Base-by-base conservation (phyloP, 768 basidiomycete species). In the Lactifluus volemus region DNA sequence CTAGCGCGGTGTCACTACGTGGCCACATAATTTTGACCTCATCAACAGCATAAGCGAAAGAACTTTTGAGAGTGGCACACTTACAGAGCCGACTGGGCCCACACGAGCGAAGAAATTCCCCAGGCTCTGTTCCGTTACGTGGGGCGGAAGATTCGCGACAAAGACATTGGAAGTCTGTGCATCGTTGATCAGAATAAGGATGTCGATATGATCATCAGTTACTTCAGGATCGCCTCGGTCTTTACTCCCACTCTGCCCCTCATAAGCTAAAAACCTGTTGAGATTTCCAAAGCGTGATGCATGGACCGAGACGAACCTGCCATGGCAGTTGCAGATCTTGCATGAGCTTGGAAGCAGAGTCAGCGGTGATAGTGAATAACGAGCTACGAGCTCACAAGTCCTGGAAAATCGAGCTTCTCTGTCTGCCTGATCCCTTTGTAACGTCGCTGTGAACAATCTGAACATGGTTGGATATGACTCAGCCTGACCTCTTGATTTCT, bases 1-100 rank as follows among this genome's bases (percentile, higher is more conserved):
- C 86, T 6, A 73, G 64, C 2, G 80, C 78, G 17, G 75, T 79
- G 69, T 95, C 92, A 11, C 84, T 82, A 44, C 96, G 85, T n/a
- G 95, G 96, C 94, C 94, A 98, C 95, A 98, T 98, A 65, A 98
- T 85, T 78, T 96, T 93, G 48, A 94, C 90, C 91, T 93, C 19
- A 19, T 36, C 14, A 34, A 15, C 49, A 49, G 11, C 5, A 51
- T 65, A 8, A 66, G 62, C 34, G 12, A 53, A 42, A 25, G 41
- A 47, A 55, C 55, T 2, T 39, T 17, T 3, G 41, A 42, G 60
- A 12, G 21, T 54, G 55, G 34, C 7, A 34, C 6, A 76, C 82
- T 52, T 69, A 92, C 92, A 21, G 92, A 94, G 25, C 88, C 96
- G 63, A 99, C 89, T n/a, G 94, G 92, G 0, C 97, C 97, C 59